phyloP scores from a whole-genome alignment of 768 basidiomycete species.

The Cyathus striatus region DNA sequence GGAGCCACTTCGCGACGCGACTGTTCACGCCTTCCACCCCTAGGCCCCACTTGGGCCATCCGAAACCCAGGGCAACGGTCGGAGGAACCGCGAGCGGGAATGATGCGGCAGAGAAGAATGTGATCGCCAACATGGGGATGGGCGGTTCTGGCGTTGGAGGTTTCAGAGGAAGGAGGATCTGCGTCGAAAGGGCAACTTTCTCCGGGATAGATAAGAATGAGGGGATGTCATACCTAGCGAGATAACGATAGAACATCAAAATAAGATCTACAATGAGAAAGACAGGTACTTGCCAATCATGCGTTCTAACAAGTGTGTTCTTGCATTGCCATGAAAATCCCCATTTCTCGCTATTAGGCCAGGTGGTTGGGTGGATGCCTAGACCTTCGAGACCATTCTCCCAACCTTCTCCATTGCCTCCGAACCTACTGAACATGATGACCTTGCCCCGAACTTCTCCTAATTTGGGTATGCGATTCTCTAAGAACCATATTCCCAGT shows the following conservation, averaged over 20 bases:
- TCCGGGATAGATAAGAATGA: constrained; percentile 82
- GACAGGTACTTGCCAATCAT: constrained; percentile 68
- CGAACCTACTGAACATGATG: constrained; percentile 84
- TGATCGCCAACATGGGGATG: constrained; percentile 57
- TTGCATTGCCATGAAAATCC: constrained; percentile 81
- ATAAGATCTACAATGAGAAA: not conserved
- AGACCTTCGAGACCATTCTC: constrained; percentile 61
- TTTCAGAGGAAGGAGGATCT: constrained; percentile 41
- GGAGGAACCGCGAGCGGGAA: constrained; percentile 80
- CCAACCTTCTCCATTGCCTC: constrained; percentile 66
- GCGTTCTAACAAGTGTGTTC: constrained; percentile 62
- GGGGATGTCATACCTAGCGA: constrained; percentile 68
- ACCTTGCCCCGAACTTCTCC: constrained; percentile 85
- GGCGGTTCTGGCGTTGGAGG: constrained; percentile 18
- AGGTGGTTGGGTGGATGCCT: constrained; percentile 82
- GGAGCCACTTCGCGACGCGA: constrained; percentile 66
- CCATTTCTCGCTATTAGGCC: constrained; percentile 74
- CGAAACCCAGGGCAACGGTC: constrained; percentile 74
- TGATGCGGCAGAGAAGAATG: constrained; percentile 77
- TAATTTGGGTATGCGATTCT: constrained; percentile 73
- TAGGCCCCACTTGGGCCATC: constrained; percentile 70
- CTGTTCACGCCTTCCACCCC: constrained; percentile 87
- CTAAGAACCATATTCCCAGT: constrained; percentile 71
- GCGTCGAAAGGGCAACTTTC: constrained; percentile 58
- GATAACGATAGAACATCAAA: constrained; percentile 1